Evolutionary conservation across 2,329 filamentous ascomycete species (phyloP).

Genomic region (Nemania sp.): DNA sequence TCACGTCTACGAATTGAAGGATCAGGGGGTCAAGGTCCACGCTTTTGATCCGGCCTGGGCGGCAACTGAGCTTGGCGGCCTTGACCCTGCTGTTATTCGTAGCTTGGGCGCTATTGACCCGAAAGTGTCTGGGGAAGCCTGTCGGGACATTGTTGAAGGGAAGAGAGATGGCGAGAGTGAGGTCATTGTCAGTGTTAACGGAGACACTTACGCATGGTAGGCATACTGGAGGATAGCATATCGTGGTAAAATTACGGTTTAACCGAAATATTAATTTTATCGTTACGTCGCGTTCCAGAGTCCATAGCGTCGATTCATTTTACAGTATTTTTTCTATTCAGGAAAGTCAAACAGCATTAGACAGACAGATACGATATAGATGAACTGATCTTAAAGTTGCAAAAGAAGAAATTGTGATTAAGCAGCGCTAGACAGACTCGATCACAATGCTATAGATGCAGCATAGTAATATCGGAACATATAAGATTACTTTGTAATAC

Average conservation of each 20-base stretch:
- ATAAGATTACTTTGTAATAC: neutral
- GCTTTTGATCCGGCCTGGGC: constrained; percentile 40
- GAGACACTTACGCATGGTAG: constrained; percentile 30
- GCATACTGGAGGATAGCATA: neutral
- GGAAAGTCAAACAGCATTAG: neutral
- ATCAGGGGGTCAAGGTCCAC: constrained; percentile 37
- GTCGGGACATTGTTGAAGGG: constrained; percentile 32
- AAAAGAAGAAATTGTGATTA: no score
- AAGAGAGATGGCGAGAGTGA: constrained; percentile 33
- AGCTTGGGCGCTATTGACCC: constrained; percentile 31
- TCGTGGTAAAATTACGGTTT: neutral
- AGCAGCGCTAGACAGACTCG: no score
- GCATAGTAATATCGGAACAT: neutral
- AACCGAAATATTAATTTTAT: no score
- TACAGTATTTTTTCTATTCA: no score
- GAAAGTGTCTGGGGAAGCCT: constrained; percentile 26
- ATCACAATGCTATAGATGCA: neutral
- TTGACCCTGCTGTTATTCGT: constrained; percentile 1
- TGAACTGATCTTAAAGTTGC: no score
- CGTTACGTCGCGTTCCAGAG: neutral
- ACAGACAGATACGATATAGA: no score
- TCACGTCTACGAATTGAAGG: constrained; percentile 38
- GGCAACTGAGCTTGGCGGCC: constrained; percentile 37
- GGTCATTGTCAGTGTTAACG: constrained; percentile 30
- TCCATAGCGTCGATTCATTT: no score